phyloP scores from a whole-genome alignment of 1,284 basidiomycete genomes.

The Quambalaria eucalypti region DNA sequence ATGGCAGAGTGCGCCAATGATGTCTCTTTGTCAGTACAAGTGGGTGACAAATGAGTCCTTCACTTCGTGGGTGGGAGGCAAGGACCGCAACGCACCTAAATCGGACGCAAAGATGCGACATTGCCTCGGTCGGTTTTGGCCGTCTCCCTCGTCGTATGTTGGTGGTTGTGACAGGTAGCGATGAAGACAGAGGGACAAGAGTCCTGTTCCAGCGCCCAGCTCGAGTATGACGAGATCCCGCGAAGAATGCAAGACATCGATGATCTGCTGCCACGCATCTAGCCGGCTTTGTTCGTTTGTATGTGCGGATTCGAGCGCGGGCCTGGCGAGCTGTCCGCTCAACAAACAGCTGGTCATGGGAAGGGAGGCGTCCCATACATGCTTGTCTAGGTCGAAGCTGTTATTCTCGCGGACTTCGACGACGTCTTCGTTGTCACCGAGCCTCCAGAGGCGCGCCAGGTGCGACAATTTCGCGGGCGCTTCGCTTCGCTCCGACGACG shows the following conservation, averaged over 20 bases:
- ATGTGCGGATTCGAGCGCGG: background rate
- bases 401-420: constrained; percentile 6
- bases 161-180: background rate
- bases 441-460: background rate
- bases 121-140: constrained; percentile 4
- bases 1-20: too few relatives aligned
- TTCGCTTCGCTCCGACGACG: background rate
- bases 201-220: constrained; percentile 5
- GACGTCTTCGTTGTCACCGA: background rate
- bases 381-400: constrained; percentile 13
- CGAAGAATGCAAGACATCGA: background rate
- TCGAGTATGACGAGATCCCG: background rate
- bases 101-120: background rate
- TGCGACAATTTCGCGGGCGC: background rate
- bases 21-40: background rate
- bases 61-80: too few relatives aligned
- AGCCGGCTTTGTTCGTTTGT: background rate
- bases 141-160: background rate
- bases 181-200: constrained; percentile 3
- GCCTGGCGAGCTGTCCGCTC: background rate
- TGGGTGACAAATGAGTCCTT: too few relatives aligned
- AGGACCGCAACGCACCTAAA: background rate
- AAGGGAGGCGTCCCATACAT: constrained; percentile 12
- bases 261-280: background rate
- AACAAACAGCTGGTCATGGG: background rate